phyloP scores from a whole-genome alignment of 2,329 filamentous ascomycete species.

The Rhynchosporium agropyri region DNA sequence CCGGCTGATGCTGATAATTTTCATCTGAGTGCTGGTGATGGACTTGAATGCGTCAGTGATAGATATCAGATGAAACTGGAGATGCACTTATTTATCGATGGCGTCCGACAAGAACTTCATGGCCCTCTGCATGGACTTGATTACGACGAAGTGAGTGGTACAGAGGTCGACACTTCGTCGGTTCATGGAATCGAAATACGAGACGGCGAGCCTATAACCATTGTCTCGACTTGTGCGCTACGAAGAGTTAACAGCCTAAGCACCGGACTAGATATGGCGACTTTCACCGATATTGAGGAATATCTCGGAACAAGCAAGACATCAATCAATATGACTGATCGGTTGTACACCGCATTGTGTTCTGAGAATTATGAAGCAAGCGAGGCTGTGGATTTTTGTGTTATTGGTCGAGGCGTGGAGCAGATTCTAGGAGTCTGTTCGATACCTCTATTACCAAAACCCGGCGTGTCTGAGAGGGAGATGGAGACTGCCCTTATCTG shows the following conservation, averaged over 20 bases:
- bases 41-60: conserved; percentile 24
- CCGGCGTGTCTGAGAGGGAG: background rate
- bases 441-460: conserved; percentile 14
- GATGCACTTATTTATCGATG: conserved; percentile 27
- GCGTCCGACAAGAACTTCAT: conserved; percentile 12
- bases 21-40: conserved; percentile 10
- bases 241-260: background rate
- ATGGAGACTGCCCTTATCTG: conserved; percentile 25
- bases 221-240: conserved; percentile 28
- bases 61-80: conserved; percentile 25
- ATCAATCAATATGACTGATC: conserved; percentile 27
- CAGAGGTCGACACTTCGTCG: conserved; percentile 23
- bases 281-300: conserved; percentile 21
- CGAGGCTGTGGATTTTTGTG: conserved; percentile 28
- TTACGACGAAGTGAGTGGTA: conserved; percentile 18
- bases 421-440: conserved; percentile 30
- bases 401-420: conserved; percentile 30
- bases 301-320: conserved; percentile 25
- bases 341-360: conserved; percentile 28
- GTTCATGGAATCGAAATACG: conserved; percentile 23
- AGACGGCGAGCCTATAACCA: conserved; percentile 23
- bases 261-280: background rate
- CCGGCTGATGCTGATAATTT: conserved; percentile 24
- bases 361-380: conserved; percentile 27
- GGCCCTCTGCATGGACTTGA: conserved; percentile 13